Evolutionary conservation across 2,329 filamentous ascomycete genomes (phyloP), one percentile per base, ranked within the genome.

Genomic region (Fusarium temperatum): DNA sequence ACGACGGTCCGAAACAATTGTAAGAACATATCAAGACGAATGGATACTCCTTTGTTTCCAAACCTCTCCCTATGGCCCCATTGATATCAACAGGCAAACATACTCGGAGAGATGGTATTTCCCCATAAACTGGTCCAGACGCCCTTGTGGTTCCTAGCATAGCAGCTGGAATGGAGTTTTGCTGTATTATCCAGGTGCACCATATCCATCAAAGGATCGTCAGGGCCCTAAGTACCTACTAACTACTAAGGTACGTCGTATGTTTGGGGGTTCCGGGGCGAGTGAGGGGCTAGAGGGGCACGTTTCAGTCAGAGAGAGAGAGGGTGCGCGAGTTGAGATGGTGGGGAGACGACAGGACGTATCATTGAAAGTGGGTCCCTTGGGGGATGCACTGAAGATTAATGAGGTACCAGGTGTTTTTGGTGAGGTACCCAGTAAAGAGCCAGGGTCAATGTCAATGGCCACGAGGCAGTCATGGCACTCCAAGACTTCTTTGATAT

Each of bases 271-370:
- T 59, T 62, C 45, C n/a, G 50, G 61, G 51, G 58, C 63, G 56
- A 69, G 59, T 69, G 72, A 74, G 68, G 71, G 72, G 58, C 66
- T 35, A 35, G 32, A 35, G 32, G 32, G 35, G 35, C 35, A 68
- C 42, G 75, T 77, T 77, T 77, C 75, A 77, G 73, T 64, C 44
- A 66, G 70, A 62, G 72, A 61, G 45, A 11, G 6, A 24, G 41
- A 44, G 45, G 32, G 32, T 69, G 62, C 55, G 42, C 55, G 55
- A 54, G 58, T 32, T 45, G 28, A 55, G 45, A 58, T 59, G 47
- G 62, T 73, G 68, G 60, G 71, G 68, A 66, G 45, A 47, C 65
- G 44, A 58, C 53, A 44, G 65, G 44, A 70, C 38, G 62, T 56
- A 58, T 64, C 58, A 72, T 50, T 73, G 64, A 32, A 56, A 72